Evolutionary conservation across 345 rosid species (phyloP).

Genomic region (Lepidium aucheri): DNA sequence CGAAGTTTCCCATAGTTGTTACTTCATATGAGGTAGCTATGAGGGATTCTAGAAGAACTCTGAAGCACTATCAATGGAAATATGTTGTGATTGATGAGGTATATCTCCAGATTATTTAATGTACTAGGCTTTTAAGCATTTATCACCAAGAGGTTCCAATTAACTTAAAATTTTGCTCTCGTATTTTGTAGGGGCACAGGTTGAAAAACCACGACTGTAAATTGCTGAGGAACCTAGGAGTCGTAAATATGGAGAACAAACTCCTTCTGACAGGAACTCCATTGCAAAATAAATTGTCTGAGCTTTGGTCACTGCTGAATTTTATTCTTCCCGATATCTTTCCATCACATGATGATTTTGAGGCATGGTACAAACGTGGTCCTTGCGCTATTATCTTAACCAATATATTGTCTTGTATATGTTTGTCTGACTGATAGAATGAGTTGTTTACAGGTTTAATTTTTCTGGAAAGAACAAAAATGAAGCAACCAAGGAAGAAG

Average conservation of each 20-base stretch:
- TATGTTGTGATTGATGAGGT: constrained; percentile 97
- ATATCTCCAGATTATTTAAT: constrained; percentile 2
- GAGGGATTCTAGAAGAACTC: constrained; percentile 51
- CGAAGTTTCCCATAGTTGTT: constrained; percentile 73
- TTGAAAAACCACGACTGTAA: constrained; percentile 84
- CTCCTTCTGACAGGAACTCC: constrained; percentile 95
- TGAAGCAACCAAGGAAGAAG: constrained; percentile 49
- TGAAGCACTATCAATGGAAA: constrained; percentile 79
- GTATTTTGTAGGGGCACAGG: constrained; percentile 68
- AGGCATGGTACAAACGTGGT: constrained; percentile 61
- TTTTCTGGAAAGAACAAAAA: constrained; percentile 52
- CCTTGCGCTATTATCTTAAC: neutral
- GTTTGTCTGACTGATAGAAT: neutral
- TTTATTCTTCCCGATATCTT: constrained; percentile 94
- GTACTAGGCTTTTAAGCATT: neutral
- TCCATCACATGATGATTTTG: constrained; percentile 86
- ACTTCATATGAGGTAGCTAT: constrained; percentile 94
- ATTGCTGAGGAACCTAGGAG: constrained; percentile 56
- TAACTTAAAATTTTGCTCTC: neutral
- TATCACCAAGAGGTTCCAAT: neutral
- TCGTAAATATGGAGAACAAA: constrained; percentile 55
- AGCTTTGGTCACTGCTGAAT: constrained; percentile 96
- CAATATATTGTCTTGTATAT: neutral
- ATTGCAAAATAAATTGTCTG: constrained; percentile 85
- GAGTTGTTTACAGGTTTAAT: constrained; percentile 61